These are phyloP conservation scores for Cryptococcus maquisensis DNA, from an alignment of 1,284 basidiomycete species.

Conservation along the genomic window DNA sequence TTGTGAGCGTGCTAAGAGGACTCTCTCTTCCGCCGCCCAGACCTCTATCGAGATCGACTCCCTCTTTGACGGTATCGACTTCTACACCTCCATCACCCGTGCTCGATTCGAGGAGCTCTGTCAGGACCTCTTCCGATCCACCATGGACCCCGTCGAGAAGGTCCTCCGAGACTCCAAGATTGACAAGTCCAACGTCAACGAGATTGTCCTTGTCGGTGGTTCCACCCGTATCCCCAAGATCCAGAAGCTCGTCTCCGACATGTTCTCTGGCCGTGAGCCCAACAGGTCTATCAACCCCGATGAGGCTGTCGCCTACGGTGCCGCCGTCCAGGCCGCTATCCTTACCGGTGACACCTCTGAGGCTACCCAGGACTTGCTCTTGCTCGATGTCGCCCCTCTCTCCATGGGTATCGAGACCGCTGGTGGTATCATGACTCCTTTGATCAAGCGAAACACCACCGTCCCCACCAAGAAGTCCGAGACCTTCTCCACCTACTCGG, in stretches of 20 bases:
- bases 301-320: conserved; percentile 99
- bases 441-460: conserved; percentile 94
- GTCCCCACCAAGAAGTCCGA: conserved; percentile 96
- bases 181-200: conserved; percentile 89
- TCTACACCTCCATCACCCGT: conserved; percentile 97
- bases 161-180: conserved; percentile 98
- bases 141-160: conserved; percentile 97
- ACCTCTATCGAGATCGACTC: conserved; percentile 98
- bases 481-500: conserved; percentile 94
- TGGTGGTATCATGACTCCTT: conserved; percentile 90
- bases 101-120: conserved; percentile 98
- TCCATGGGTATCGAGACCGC: conserved; percentile 98
- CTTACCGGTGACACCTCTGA: conserved; percentile 94
- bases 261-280: conserved; percentile 97
- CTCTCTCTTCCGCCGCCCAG: conserved; percentile 93
- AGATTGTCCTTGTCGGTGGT: conserved; percentile 96
- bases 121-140: conserved; percentile 94
- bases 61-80: conserved; percentile 95
- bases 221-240: conserved; percentile 98
- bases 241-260: conserved; percentile 96
- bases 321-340: conserved; percentile 97
- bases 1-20: conserved; percentile 98
- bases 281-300: conserved; percentile 98
- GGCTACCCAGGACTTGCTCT: conserved; percentile 88
- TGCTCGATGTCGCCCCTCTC: conserved; percentile 92